Evolutionary conservation across 352 stramenopile genomes (phyloP), one percentile per base, ranked within the genome.

Genomic region (Globisporangium radiosum): DNA sequence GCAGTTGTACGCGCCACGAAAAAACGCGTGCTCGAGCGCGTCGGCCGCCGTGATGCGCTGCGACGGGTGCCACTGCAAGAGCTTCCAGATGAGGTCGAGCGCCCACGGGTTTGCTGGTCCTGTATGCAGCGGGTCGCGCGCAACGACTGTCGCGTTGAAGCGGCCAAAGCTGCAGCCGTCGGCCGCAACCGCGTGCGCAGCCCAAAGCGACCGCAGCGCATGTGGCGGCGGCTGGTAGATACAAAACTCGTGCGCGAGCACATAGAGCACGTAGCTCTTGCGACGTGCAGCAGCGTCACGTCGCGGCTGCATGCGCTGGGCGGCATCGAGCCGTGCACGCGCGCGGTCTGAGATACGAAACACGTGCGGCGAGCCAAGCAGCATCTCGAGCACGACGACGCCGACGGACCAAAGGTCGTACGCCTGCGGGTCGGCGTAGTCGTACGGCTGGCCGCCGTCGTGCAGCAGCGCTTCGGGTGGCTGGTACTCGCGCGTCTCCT

Each of bases 401-500:
- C 95, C 96, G 5, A 98, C 85, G n/a, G 86, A 95, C 89, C 89
- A 97, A 51, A 96, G 70, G 45, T 97, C 89, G 62, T 97, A 97
- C n/a, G 81, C 72, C 33, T 84, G 66, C 1, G 89, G 84, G 7
- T 66, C 58, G 42, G 60, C 65, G 48, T 71, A 78, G 62, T 91
- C 76, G 63, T 89, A 93, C 8, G 81, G 78, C 53, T 72, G 69
- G 0, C 73, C 72, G 56, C 71, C 67, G 43, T 76, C 70, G 50
- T 71, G 80, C 58, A 92, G 89, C 7, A 93, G 58, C n/a, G 92
- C 85, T 63, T 98, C 95, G 5, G 96, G 96, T 39, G 94, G 92
- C 54, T 97, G 88, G 71, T 98, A 99, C 64, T 98, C 90, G 50
- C 96, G 75, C 38, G 95, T 98, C 69, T 97, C 87, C 71, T 98